phyloP scores from a whole-genome alignment of 495 filamentous ascomycete genomes.

The Rhizodiscina lignyota region DNA sequence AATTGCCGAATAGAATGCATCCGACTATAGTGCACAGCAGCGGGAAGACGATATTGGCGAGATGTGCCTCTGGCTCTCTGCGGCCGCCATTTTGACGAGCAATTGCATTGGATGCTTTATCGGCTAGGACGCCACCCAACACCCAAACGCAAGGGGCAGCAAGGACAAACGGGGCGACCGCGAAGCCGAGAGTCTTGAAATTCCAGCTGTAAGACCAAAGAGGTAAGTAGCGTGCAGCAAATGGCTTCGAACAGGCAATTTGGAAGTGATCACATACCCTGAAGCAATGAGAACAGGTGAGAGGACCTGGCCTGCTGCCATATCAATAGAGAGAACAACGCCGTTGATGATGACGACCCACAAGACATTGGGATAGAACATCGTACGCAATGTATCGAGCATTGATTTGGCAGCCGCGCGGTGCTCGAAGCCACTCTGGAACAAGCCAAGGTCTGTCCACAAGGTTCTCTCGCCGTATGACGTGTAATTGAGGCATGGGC shows the following conservation, averaged over 20 bases:
- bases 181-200: conserved; percentile 12
- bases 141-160: conserved; percentile 11
- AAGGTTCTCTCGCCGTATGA: not conserved
- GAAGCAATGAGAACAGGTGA: conserved; percentile 12
- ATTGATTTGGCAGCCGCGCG: not conserved
- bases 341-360: conserved; percentile 15
- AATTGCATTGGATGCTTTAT: conserved; percentile 11
- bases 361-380: not conserved
- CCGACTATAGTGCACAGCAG: conserved; percentile 10
- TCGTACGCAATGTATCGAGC: not conserved
- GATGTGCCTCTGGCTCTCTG: conserved; percentile 15
- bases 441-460: not conserved
- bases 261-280: too few relatives aligned
- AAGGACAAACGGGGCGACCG: conserved; percentile 10
- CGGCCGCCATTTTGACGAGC: conserved; percentile 9
- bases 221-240: too few relatives aligned
- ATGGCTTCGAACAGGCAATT: too few relatives aligned
- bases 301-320: conserved; percentile 9
- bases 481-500: conserved; percentile 4
- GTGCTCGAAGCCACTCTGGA: not conserved
- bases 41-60: conserved; percentile 11
- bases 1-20: conserved; percentile 12
- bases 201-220: too few relatives aligned
- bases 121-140: conserved; percentile 12
- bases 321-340: conserved; percentile 11